Evolutionary conservation across 225 moss, liverwort and hornwort species (phyloP), one percentile per base, ranked within the genome.

Genomic region (Pseudoscleropodium purum): DNA sequence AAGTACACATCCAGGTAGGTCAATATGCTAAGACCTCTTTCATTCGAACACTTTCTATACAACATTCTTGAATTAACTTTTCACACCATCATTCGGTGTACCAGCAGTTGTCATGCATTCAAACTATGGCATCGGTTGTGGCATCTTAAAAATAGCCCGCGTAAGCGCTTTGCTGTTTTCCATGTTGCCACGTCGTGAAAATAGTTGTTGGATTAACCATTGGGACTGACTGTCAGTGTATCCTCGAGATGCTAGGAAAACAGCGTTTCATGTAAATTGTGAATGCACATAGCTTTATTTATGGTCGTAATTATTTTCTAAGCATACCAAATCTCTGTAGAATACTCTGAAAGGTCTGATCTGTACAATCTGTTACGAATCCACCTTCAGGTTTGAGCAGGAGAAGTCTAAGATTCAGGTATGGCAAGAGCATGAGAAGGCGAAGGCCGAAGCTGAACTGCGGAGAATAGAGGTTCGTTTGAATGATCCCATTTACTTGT

Each of bases 371-470:
- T 59, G 49, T 27, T 18, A 5, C 25, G 29, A 54, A 62, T 79
- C 23, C 69, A 41, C 39, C 23, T 63, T 83, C 92, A 98, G 98
- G 89, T 98, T 87, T 87, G 91, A 95, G 89, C 88, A 94, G 62
- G 96, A 98, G 68, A 93, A 97, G 88, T 94, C 94, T 3, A 97
- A 94, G 89, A 98, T 98, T 77, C 91, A 90, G 56, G 93, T 95
- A 29, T 97, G 97, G 98, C 95, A 98, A 78, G 97, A 95, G 73
- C 95, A 95, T 62, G 96, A 97, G 91, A 98, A 93, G 83, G 95
- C 96, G 11, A 97, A 96, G 79, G 98, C 97, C 5, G 97, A 98
- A 85, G 97, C 96, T 20, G 95, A 96, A 83, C 90, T 98, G 93
- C 93, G 95, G 82, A 96, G 94, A 90, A 87, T 94, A 39, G 98